Evolutionary conservation across 768 basidiomycete species (phyloP).

Genomic region (Psilocybe cubensis): DNA sequence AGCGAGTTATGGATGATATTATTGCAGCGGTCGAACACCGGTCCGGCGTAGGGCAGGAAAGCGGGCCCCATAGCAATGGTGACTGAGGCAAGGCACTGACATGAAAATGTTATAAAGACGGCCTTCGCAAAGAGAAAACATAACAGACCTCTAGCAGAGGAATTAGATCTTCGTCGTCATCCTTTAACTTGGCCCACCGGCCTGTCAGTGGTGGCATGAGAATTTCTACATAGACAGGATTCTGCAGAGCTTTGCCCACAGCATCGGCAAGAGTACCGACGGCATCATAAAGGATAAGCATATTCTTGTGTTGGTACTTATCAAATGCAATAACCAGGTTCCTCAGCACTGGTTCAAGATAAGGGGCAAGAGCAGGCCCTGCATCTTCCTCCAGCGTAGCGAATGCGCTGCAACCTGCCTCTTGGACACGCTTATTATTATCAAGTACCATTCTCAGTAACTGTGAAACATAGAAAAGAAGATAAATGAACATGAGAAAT

Average conservation of each 20-base stretch:
- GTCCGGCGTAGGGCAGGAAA: conserved; percentile 86
- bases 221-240: conserved; percentile 88
- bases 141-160: conserved; percentile 88
- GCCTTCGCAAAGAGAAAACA: conserved; percentile 1
- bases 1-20: conserved; percentile 84
- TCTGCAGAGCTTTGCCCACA: conserved; percentile 86
- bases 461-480: conserved; percentile 44
- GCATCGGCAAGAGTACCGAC: conserved; percentile 98
- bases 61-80: conserved; percentile 93
- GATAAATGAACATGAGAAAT: conserved; percentile 3
- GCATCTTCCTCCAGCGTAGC: conserved; percentile 99
- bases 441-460: conserved; percentile 97
- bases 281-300: conserved; percentile 98
- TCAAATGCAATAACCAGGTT: conserved; percentile 96
- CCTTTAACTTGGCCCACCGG: conserved; percentile 89
- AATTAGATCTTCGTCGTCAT: conserved; percentile 91
- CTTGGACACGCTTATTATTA: conserved; percentile 98
- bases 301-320: conserved; percentile 99
- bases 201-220: conserved; percentile 93
- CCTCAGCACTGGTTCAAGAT: conserved; percentile 91
- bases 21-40: conserved; percentile 91
- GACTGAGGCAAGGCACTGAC: conserved; percentile 93
- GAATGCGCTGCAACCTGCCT: conserved; percentile 98
- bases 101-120: conserved; percentile 1
- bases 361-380: conserved; percentile 85